Evolutionary conservation across 768 basidiomycete species (phyloP).

Genomic region (Daedaleopsis nitida): DNA sequence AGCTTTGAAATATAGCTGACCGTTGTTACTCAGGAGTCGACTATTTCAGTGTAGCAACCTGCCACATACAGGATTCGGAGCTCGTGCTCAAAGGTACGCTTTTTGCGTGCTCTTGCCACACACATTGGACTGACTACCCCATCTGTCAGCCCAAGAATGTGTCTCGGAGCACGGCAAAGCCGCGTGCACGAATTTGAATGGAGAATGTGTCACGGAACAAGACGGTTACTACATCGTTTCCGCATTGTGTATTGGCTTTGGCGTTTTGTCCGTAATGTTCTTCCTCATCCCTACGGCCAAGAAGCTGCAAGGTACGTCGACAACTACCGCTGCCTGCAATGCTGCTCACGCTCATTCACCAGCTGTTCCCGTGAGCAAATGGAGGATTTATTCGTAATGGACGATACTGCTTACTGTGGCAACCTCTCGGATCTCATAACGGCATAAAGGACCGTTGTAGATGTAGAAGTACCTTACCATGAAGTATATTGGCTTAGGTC

Average conservation of each 20-base stretch:
- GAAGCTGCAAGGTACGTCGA: conserved; percentile 76
- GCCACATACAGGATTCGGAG: conserved; percentile 61
- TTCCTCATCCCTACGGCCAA: conserved; percentile 86
- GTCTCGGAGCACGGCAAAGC: conserved; percentile 90
- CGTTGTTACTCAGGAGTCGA: conserved; percentile 67
- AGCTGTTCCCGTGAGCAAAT: conserved; percentile 71
- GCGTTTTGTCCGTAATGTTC: conserved; percentile 67
- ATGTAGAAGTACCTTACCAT: conserved; percentile 17
- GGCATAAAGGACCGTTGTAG: conserved; percentile 11
- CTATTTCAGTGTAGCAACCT: conserved; percentile 81
- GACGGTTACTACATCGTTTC: conserved; percentile 94
- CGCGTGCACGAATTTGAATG: conserved; percentile 71
- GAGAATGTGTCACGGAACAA: conserved; percentile 77
- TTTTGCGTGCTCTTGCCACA: background rate
- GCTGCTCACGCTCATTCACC: conserved; percentile 19
- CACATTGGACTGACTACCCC: conserved; percentile 5
- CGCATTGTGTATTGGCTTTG: conserved; percentile 74
- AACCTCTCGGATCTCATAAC: background rate
- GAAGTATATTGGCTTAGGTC: conserved; percentile 2
- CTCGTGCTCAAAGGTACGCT: conserved; percentile 56
- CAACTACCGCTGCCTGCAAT: background rate
- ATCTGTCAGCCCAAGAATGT: conserved; percentile 72
- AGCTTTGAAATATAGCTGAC: no score
- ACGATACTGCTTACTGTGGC: background rate
- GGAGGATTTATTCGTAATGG: conserved; percentile 60